Base-by-base conservation (phyloP, 768 basidiomycete genomes). In the Auricularia sp. region DNA sequence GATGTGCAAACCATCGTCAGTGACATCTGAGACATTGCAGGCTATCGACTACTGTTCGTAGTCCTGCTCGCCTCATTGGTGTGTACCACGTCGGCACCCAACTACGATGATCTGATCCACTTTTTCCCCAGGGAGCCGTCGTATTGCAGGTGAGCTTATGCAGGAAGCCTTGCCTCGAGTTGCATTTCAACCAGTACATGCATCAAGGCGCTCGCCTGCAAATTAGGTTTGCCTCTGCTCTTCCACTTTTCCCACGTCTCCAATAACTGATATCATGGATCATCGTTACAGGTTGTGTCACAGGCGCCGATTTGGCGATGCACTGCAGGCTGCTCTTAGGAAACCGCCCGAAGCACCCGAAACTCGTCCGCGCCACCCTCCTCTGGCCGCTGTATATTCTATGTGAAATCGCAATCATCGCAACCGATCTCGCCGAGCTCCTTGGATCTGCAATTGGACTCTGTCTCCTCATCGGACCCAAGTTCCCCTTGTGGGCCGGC, bases 31-130 rank as follows among this genome's bases (percentile, higher is more conserved):
- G 21, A 51, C 56, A 59, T 35, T 18, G 24, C 24, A 59, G 56
- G 95, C 1, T 97, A 96, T 75, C 83, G 83, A 67, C 80, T 95
- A 16, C 82, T 98, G 36, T 95, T 96, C 75, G 80, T 92, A 13
- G 87, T 98, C 13, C 81, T 97, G 5, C 73, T 97, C 24, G 79
- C 94, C 1, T 59, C 93, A 93, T 10, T 68, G 96, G 7, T 86
- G 91, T 64, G 93, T 92, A 89, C 3, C 24, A 14, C 29, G 24
- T 14, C 33, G 56, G 56, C 56, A 24, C 8, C 21, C 10, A 21
- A 18, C 7, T 14, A 29, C n/a, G 24, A 10, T 59, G 47, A 51
- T 8, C 56, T 59, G 56, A 16, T 18, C 14, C 21, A 18, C 16
- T 21, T 1, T 6, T 29, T 10, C 10, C 18, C 7, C 24, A 59